Conservation (phyloP, 2,329 filamentous ascomycete species). For the Xylariales sp. region DNA sequence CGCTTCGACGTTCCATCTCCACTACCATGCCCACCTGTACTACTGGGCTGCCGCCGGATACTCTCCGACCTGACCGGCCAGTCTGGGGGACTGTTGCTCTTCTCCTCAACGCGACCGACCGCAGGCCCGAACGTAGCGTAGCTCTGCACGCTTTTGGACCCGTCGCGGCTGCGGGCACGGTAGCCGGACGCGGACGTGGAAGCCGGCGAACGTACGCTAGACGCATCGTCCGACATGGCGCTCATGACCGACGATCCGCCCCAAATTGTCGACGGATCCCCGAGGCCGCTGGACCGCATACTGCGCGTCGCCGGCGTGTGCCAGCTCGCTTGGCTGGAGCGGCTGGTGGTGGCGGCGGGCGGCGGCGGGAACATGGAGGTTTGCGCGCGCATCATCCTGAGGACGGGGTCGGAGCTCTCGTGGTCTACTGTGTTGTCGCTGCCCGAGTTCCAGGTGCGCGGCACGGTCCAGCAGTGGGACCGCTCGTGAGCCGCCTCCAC, state of each 20-base stretch:
- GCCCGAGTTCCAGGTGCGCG: constrained; percentile 31
- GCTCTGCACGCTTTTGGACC: constrained; percentile 14
- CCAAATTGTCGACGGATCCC: constrained; percentile 19
- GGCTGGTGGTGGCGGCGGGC: constrained; percentile 13
- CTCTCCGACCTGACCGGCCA: constrained; percentile 17
- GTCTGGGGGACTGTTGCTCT: not conserved
- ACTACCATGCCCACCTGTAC: not conserved
- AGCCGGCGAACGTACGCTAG: constrained; percentile 13
- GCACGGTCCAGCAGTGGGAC: constrained; percentile 48
- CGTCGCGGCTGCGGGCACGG: constrained; percentile 4
- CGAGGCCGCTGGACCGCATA: constrained; percentile 13
- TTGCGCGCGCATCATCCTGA: constrained; percentile 22
- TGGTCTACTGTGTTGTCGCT: constrained; percentile 13
- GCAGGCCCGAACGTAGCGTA: constrained; percentile 17
- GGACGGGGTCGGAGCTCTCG: constrained; percentile 15
- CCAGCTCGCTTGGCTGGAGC: constrained; percentile 14
- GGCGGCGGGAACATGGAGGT: constrained; percentile 21
- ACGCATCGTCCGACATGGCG: constrained; percentile 22
- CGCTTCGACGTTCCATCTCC: constrained; percentile 9
- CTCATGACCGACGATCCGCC: constrained; percentile 24
- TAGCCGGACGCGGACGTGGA: no score
- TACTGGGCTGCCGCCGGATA: constrained; percentile 12
- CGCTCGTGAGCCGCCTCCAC: constrained; percentile 42
- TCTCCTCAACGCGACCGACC: constrained; percentile 10
- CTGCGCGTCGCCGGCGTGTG: constrained; percentile 16